Conservation (phyloP, 495 filamentous ascomycete species). For the Aspergillus ostianus region DNA sequence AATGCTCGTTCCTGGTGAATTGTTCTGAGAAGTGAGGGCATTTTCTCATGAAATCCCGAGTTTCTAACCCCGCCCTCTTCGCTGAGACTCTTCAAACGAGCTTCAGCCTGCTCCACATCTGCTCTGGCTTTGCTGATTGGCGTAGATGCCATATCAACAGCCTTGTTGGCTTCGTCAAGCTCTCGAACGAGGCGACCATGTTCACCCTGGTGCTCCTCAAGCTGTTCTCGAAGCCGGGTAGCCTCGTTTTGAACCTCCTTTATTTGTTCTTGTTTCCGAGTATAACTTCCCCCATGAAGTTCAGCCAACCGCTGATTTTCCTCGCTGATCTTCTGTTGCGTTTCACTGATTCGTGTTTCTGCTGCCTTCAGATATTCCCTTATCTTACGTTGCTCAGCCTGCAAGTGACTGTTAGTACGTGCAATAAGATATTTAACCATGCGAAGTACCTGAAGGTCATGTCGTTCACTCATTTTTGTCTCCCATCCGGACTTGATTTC, state of each 20-base stretch:
- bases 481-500: slow-evolving; percentile 39
- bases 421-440: neutral
- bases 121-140: slow-evolving; percentile 31
- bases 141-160: slow-evolving; percentile 22
- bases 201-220: slow-evolving; percentile 33
- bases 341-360: slow-evolving; percentile 39
- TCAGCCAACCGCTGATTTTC: slow-evolving; percentile 53
- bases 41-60: slow-evolving; percentile 56
- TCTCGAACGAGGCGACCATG: slow-evolving; percentile 29
- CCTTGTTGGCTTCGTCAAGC: slow-evolving; percentile 35
- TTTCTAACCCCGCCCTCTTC: slow-evolving; percentile 51
- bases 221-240: slow-evolving; percentile 27
- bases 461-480: slow-evolving; percentile 39
- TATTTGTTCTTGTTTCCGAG: slow-evolving; percentile 47
- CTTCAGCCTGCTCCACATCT: slow-evolving; percentile 46
- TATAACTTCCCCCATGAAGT: slow-evolving; percentile 52
- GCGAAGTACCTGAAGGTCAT: slow-evolving; percentile 44
- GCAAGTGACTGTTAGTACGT: neutral
- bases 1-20: slow-evolving; percentile 70
- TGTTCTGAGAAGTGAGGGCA: slow-evolving; percentile 61
- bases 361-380: slow-evolving; percentile 43
- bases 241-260: slow-evolving; percentile 37
- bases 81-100: slow-evolving; percentile 44
- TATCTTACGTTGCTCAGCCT: slow-evolving; percentile 55
- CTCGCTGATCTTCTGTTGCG: slow-evolving; percentile 38